phyloP scores from a whole-genome alignment of 805 yeast species.

The Millerozyma miso region DNA sequence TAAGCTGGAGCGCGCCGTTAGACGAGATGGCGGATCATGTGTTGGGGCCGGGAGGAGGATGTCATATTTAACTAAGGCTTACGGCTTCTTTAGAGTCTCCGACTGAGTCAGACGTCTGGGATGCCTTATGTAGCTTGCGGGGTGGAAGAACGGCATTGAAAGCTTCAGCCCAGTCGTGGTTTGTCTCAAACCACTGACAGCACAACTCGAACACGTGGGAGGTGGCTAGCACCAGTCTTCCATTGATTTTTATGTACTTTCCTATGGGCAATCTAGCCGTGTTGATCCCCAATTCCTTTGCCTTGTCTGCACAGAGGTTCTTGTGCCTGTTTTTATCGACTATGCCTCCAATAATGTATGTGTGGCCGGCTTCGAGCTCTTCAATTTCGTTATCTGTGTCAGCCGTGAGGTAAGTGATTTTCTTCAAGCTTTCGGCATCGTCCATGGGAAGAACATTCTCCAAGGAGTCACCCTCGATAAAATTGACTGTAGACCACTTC shows the following conservation, averaged over 20 bases:
- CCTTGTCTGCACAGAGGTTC: conserved; percentile 75
- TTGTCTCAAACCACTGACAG: conserved; percentile 68
- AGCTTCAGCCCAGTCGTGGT: conserved; percentile 77
- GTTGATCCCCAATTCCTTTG: conserved; percentile 61
- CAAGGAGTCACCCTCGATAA: conserved; percentile 35
- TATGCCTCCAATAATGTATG: conserved; percentile 91
- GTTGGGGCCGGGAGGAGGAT: too few relatives aligned
- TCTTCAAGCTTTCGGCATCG: conserved; percentile 27
- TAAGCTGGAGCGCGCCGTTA: too few relatives aligned
- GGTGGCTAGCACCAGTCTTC: conserved; percentile 87
- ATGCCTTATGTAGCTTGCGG: conserved; percentile 63
- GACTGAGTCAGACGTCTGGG: too few relatives aligned
- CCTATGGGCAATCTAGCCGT: conserved; percentile 85
- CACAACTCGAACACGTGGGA: conserved; percentile 91
- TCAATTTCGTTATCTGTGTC: conserved; percentile 74
- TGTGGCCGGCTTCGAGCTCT: conserved; percentile 60
- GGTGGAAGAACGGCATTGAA: conserved; percentile 85
- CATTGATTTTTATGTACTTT: conserved; percentile 74
- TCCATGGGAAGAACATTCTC: conserved; percentile 23
- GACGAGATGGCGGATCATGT: too few relatives aligned
- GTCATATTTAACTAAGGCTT: too few relatives aligned
- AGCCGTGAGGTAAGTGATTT: conserved; percentile 72
- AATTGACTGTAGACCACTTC: conserved; percentile 64
- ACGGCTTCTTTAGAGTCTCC: too few relatives aligned
- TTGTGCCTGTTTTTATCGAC: conserved; percentile 93